Evolutionary conservation across 805 yeast genomes (phyloP), one percentile per base, ranked within the genome.

Genomic region (Myxozyma mucilagina): DNA sequence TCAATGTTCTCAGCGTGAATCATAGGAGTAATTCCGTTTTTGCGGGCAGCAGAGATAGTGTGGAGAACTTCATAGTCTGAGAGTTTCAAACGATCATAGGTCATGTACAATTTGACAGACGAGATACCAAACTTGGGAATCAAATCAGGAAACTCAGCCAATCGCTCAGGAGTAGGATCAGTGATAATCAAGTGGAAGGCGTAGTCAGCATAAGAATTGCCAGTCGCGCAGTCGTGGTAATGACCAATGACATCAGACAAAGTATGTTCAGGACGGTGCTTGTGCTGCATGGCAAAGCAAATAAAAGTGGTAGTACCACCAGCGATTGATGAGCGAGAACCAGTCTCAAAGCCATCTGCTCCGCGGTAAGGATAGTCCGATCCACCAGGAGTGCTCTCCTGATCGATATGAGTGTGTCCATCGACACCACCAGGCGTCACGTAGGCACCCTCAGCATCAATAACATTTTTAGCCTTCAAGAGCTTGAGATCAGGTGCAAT

Each of bases 341-440:
- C 83, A 5, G 75, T 66, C 54, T 75, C 79, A 67, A 79, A 79
- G 24, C 74, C 77, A 65, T 80, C 84, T 24, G 80, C 80, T 35
- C 67, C 67, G 16, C 67, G 56, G 60, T 64, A 63, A 20, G 61
- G 53, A 48, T 63, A 59, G 54, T 55, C 59, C 39, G 52, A 51
- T 11, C 61, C 67, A 1, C 77, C 74, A 13, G 79, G 75, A 16
- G 76, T 72, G 55, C 73, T 69, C 24, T 76, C 78, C 67, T 81
- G 82, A 56, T 78, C 78, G 34, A 81, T 66, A 57, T 81, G 84
- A 38, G 79, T 82, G 68, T 80, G 84, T 0, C 81, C 75, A 66
- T 81, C 84, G 48, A 81, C 76, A 11, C 83, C 84, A 51, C 84
- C 84, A 3, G 84, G 84, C 1, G 82, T 80, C 39, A 81, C 74